Evolutionary conservation across 176 grass and related monocot species (phyloP), one percentile per base, ranked within the genome.

Genomic region (Musa itinerans): DNA sequence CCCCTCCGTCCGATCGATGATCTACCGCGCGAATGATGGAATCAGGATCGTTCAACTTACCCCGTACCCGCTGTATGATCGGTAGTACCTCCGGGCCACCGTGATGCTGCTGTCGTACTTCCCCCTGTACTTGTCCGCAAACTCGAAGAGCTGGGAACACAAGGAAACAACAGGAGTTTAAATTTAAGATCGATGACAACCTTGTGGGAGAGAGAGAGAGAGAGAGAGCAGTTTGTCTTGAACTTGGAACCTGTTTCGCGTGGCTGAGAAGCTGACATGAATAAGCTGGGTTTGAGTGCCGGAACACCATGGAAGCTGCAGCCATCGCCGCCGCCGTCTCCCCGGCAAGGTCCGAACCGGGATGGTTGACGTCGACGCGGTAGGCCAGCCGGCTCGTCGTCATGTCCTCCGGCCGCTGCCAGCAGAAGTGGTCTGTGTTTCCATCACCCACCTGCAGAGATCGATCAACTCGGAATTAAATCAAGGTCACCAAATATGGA

Each of bases 331-430:
- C 94, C 0, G 94, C 90, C 0, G 90, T 97, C 69, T 93, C 94
- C 0, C 82, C 94, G 21, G 94, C 94, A 59, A 97, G 90, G 20
- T 97, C 94, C 9, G 94, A 97, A 0, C 94, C 94, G 0, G 94
- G 94, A 61, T 85, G 66, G 76, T 86, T 50, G 10, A 87, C 61
- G n/a, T 97, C 90, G 1, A 97, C 78, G 48, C 84, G 84, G 61
- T 97, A 97, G 1, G 94, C 94, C 66, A 77, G 81, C 0, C 94
- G 90, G 81, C 82, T 97, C 11, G 94, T 97, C 17, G 88, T 93
- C 94, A 97, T 97, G 68, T 97, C 94, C 86, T 97, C 94, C 23
- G 94, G 94, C 70, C 94, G 83, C 65, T 91, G 86, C 94, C 94
- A 97, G 66, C 94, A 97, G 53, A 74, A 61, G 79, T 97, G 94